Evolutionary conservation across 352 stramenopile species (phyloP), one percentile per base, ranked within the genome.

Genomic region (Phytophthora podocarpi): DNA sequence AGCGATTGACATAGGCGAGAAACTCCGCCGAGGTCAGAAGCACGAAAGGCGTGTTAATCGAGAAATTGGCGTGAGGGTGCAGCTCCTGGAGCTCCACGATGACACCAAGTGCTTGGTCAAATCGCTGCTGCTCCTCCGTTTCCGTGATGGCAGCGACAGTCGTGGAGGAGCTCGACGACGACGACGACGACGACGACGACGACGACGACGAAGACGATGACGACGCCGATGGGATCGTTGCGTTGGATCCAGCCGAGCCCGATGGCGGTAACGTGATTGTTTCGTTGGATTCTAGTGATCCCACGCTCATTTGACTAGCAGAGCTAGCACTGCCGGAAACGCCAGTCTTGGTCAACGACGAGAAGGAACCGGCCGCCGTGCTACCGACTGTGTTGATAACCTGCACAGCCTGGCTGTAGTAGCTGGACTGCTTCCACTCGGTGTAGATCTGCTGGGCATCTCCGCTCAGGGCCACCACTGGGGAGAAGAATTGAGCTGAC

Each of bases 11-110:
- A 40, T 87, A 86, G 16, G 64, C 64, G 13, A 69, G 46, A 64
- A 91, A 91, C 47, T 91, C 82, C 4, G 74, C 67, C 28, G 74
- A 40, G 1, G 76, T 89, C 67, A 91, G 48, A 30, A 90, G 66
- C 43, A 70, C 75, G 35, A 90, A 90, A 24, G 77, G 77, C 24
- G 81, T 76, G 47, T 87, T 70, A 28, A 84, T 61, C 12, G 76
- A 85, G 60, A 90, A 91, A 31, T 52, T 74, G 16, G 80, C 80
- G 31, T 78, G 45, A 10, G 78, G 81, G 21, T 90, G 75, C 27
- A 71, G 52, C 50, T 76, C 60, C 61, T 85, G 64, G 11, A 87
- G 72, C 53, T 72, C 51, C 1, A 60, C 55, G 37, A 90, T 75
- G 24, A 41, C 23, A 36, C 61, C 42, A 13, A 88, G 54, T 6